phyloP scores from a whole-genome alignment of 176 grass and related monocot genomes.

The Carex parvula region DNA sequence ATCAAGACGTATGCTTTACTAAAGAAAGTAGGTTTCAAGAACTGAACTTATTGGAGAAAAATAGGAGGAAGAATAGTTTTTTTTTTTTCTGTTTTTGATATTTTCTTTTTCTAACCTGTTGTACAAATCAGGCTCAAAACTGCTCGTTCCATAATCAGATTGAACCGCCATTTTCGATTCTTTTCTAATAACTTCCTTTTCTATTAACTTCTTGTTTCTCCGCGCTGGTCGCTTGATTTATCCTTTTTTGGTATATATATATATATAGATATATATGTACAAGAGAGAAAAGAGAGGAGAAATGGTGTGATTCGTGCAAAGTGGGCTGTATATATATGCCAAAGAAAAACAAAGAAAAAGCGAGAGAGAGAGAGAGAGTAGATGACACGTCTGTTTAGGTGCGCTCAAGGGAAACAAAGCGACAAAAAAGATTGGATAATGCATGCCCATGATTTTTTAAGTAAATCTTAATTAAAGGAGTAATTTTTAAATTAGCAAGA shows the following conservation, averaged over 20 bases:
- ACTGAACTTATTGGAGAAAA: not conserved
- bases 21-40: slow-evolving; percentile 6
- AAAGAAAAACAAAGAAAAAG: not conserved
- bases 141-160: not conserved
- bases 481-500: not conserved
- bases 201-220: not conserved
- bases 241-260: not conserved
- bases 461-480: not conserved
- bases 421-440: slow-evolving; percentile 24
- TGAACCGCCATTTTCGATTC: slow-evolving; percentile 16
- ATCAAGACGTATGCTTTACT: not conserved
- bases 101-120: slow-evolving; percentile 9
- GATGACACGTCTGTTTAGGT: slow-evolving; percentile 13
- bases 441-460: not conserved
- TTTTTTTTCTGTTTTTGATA: not conserved
- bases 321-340: not conserved
- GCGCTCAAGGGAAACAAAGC: slow-evolving; percentile 2
- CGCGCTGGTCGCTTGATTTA: not conserved
- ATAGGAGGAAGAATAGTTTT: not conserved
- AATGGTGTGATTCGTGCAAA: slow-evolving; percentile 6
- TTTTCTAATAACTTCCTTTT: too few relatives aligned
- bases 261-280: too few relatives aligned
- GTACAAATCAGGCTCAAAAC: slow-evolving; percentile 13
- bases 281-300: not conserved
- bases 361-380: not conserved